Evolutionary conservation across 805 yeast species (phyloP).

Genomic region (Yarrowia sp.): DNA sequence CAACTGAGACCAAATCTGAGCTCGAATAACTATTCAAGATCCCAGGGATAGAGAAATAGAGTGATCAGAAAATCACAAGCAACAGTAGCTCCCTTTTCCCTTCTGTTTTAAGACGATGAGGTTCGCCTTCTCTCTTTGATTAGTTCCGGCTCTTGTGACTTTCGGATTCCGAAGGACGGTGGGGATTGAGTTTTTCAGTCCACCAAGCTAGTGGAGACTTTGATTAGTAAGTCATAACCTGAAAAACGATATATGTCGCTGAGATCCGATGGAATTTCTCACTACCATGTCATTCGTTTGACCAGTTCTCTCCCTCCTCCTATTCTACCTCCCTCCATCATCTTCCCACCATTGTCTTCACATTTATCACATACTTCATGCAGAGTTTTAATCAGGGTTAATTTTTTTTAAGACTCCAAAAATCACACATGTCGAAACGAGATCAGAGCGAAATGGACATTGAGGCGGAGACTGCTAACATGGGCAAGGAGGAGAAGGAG

Average conservation of each 20-base stretch:
- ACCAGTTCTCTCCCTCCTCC: no score
- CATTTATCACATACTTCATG: background rate
- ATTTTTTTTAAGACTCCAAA: background rate
- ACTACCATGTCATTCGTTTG: no score
- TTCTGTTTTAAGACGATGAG: no score
- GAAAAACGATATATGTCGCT: background rate
- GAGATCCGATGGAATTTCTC: no score
- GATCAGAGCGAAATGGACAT: slow-evolving; percentile 17
- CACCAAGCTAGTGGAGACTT: no score
- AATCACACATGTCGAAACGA: slow-evolving; percentile 20
- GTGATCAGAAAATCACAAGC: no score
- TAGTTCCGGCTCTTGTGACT: no score
- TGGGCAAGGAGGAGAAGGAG: slow-evolving; percentile 19
- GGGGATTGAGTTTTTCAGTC: background rate
- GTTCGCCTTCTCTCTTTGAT: no score
- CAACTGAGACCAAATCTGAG: background rate
- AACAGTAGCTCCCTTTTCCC: no score
- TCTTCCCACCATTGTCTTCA: background rate
- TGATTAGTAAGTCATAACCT: slow-evolving; percentile 4
- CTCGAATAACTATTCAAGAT: background rate
- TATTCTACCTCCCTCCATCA: no score
- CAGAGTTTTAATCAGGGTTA: slow-evolving; percentile 11
- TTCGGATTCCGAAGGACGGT: background rate
- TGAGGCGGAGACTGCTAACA: slow-evolving; percentile 13
- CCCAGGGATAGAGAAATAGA: no score